A percentile compares a stretch with the other conserved stretches of the same genome.
Evolutionary conservation across 1,284 basidiomycete species (phyloP).

Genomic region (Phaffia rhodozyma): DNA sequence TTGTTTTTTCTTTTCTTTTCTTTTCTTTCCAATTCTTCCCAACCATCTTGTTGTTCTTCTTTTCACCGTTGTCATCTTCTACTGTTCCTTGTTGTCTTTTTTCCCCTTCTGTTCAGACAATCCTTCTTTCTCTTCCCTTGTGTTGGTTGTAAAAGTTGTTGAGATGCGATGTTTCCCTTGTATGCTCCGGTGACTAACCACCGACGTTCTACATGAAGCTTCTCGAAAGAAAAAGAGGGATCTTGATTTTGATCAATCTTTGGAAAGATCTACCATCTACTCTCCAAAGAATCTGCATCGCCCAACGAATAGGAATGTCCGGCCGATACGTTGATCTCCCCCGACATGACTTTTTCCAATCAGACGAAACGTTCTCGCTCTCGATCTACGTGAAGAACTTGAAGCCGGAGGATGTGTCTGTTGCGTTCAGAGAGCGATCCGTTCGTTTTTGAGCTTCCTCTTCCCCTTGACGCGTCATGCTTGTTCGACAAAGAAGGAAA

Average conservation of each 20-base stretch:
- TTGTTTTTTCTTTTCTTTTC: constrained; percentile 17
- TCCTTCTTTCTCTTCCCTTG: not conserved
- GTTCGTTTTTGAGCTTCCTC: not conserved
- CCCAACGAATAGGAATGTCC: no score
- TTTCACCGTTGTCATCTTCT: constrained; percentile 23
- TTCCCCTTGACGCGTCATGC: no score
- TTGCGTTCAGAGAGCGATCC: constrained; percentile 9
- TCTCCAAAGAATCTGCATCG: no score
- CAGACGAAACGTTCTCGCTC: constrained; percentile 12
- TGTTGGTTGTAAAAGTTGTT: not conserved
- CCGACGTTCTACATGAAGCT: constrained; percentile 37
- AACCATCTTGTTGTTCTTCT: constrained; percentile 43
- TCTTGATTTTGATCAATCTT: no score
- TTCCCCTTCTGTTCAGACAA: no score
- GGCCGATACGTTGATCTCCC: not conserved
- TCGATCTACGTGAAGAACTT: constrained; percentile 13
- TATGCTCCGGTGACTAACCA: constrained; percentile 31
- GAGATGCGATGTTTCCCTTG: not conserved
- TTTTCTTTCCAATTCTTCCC: not conserved
- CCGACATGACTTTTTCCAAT: constrained; percentile 16
- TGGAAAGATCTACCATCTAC: no score
- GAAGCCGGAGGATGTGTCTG: constrained; percentile 11
- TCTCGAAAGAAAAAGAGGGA: no score
- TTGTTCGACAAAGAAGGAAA: not conserved
- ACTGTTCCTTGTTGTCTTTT: no score